phyloP scores from a whole-genome alignment of 2,329 filamentous ascomycete species.

The Fusarium musae region DNA sequence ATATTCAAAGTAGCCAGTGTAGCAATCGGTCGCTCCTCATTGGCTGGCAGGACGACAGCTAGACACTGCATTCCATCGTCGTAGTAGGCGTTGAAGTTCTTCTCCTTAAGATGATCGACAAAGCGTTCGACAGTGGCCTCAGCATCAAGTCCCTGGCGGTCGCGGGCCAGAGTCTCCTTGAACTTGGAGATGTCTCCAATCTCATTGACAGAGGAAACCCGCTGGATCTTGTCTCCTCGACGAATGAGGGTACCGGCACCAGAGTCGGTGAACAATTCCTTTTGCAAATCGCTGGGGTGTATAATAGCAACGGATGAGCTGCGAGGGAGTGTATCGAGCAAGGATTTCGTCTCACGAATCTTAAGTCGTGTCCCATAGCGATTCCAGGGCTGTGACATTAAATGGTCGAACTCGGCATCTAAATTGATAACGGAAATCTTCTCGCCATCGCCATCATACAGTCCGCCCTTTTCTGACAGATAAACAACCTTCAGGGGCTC shows the following conservation, averaged over 20 bases:
- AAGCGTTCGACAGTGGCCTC: slow-evolving; percentile 88
- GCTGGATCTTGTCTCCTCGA: slow-evolving; percentile 88
- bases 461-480: slow-evolving; percentile 95
- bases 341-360: slow-evolving; percentile 61
- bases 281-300: slow-evolving; percentile 93
- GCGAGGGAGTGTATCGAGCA: slow-evolving; percentile 78
- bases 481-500: slow-evolving; percentile 98
- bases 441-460: slow-evolving; percentile 92
- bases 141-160: slow-evolving; percentile 84
- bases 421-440: slow-evolving; percentile 98
- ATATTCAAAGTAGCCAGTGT: slow-evolving; percentile 92
- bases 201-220: slow-evolving; percentile 75
- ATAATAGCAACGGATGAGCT: slow-evolving; percentile 98
- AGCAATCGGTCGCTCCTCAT: slow-evolving; percentile 73
- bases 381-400: slow-evolving; percentile 90
- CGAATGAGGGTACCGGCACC: slow-evolving; percentile 94
- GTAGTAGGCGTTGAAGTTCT: slow-evolving; percentile 91
- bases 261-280: slow-evolving; percentile 95
- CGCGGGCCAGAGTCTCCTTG: slow-evolving; percentile 83
- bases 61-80: slow-evolving; percentile 95
- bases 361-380: slow-evolving; percentile 89
- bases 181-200: slow-evolving; percentile 81
- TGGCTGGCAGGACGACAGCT: slow-evolving; percentile 84
- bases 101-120: slow-evolving; percentile 78
- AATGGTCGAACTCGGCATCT: slow-evolving; percentile 92